These are phyloP conservation scores for Sambucus nigra DNA, from an alignment of 129 eudicot genomes.

Conservation along the genomic window DNA sequence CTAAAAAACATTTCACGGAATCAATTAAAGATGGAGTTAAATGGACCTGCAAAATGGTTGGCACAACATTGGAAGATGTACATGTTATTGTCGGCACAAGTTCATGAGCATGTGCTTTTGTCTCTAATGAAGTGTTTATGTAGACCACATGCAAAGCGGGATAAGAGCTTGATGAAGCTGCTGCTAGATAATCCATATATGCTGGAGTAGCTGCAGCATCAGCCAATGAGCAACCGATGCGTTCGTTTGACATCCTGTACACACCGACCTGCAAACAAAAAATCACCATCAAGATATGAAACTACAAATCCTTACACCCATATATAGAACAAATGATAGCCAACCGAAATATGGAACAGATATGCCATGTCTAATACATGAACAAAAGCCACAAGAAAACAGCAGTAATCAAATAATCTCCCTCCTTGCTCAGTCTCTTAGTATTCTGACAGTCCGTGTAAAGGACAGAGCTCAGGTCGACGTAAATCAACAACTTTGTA, in stretches of 20 bases:
- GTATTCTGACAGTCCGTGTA: too few species aligned
- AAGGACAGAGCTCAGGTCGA: too few species aligned
- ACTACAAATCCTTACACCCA: background rate
- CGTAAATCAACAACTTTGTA: too few species aligned
- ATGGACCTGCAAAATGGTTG: conserved; percentile 87
- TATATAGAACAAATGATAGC: too few species aligned
- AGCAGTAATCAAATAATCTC: too few species aligned
- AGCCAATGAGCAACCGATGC: conserved; percentile 88
- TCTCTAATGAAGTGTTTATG: conserved; percentile 88
- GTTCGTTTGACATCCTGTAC: conserved; percentile 94
- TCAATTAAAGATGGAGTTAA: background rate
- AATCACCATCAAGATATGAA: background rate
- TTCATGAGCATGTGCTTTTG: conserved; percentile 90
- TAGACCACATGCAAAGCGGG: conserved; percentile 93
- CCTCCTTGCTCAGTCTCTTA: too few species aligned
- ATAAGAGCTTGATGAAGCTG: conserved; percentile 54
- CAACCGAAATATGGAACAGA: too few species aligned
- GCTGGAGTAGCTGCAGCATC: conserved; percentile 94
- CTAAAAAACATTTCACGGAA: background rate
- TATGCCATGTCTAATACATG: too few species aligned
- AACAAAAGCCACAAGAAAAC: too few species aligned
- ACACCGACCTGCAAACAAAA: conserved; percentile 75
- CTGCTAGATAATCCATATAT: conserved; percentile 72
- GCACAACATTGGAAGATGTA: conserved; percentile 97
- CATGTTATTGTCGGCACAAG: conserved; percentile 95